Base-by-base conservation (phyloP, 306 rosid genomes). In the Ziziphus jujuba region DNA sequence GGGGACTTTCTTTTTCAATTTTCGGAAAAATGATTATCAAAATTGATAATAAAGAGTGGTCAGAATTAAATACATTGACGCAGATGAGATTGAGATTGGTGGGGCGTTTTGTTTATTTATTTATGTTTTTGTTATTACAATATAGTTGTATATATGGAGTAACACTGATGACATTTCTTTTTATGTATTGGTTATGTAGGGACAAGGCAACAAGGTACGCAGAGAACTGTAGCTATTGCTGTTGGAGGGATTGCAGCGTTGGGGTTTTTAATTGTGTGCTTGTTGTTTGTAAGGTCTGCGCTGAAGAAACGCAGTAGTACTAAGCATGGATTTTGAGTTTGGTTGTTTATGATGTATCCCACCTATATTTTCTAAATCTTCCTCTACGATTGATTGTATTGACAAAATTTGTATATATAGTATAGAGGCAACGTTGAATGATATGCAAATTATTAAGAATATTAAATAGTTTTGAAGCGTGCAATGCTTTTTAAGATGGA, bases 241-340 rank as follows among this genome's bases (percentile, higher is more conserved):
- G 88, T 93, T 22, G 98, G 98, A 78, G 97, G 97, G 64, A 64
- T 93, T 25, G 97, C 97, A 47, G 90, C 87, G 11, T 33, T 90
- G 51, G 98, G 89, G 13, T 88, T 90, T 75, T 24, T 88, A n/a
- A 61, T 90, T 65, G 97, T 66, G 34, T 92, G 90, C 65, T 61
- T 90, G 79, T 23, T 92, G 56, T 92, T 75, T 74, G 56, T 78
- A 9, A 87, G 67, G 70, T 80, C 89, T 9, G 64, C 55, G 44
- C 13, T 92, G 28, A 92, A 84, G 84, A 92, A 62, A 76, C 79
- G 54, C 52, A 43, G 54, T 56, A 43, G 82, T 62, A 77, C 86
- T 23, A 93, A 90, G 77, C 65, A 55, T 61, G 79, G 84, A 74
- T 68, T 70, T 50, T 76, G 47, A 54, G 62, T 58, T 79, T 45